phyloP scores from a whole-genome alignment of 805 yeast species.

The Diddensiella santjacobensis region DNA sequence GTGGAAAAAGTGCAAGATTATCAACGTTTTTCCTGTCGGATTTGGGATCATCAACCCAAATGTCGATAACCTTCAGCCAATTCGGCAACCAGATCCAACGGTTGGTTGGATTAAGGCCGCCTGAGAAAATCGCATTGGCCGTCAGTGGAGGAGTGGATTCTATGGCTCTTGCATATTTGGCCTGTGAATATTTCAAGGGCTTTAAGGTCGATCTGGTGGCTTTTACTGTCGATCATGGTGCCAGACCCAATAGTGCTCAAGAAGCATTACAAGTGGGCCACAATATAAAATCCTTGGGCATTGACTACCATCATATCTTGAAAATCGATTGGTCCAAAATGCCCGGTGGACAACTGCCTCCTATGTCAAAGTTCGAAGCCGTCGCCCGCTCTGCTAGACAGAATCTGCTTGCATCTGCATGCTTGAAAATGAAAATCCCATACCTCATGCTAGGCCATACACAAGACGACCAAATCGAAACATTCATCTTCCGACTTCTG shows the following conservation, averaged over 20 bases:
- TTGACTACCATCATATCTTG: conserved; percentile 32
- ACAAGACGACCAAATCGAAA: conserved; percentile 68
- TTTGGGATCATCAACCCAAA: too few relatives aligned
- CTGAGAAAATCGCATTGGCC: conserved; percentile 45
- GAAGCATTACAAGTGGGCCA: conserved; percentile 47
- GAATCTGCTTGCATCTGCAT: conserved; percentile 39
- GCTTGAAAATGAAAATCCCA: conserved; percentile 35
- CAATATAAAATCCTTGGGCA: conserved; percentile 28
- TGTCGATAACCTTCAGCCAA: not conserved
- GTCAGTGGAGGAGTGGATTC: conserved; percentile 84
- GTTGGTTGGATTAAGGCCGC: not conserved
- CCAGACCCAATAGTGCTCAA: conserved; percentile 43
- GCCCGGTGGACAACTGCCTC: not conserved
- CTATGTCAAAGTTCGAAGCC: conserved; percentile 44
- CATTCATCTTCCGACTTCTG: conserved; percentile 53
- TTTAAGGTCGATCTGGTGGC: conserved; percentile 40
- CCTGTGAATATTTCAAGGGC: conserved; percentile 28
- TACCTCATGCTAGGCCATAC: conserved; percentile 64
- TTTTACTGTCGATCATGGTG: conserved; percentile 62
- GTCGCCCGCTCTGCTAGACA: conserved; percentile 58
- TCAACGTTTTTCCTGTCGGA: too few relatives aligned
- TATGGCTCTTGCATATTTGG: conserved; percentile 57
- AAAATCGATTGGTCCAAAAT: conserved; percentile 26
- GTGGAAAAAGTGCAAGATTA: too few relatives aligned
- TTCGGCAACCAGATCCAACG: not conserved